Base-by-base conservation (phyloP, 768 basidiomycete genomes). In the Kondoa subrosea region DNA sequence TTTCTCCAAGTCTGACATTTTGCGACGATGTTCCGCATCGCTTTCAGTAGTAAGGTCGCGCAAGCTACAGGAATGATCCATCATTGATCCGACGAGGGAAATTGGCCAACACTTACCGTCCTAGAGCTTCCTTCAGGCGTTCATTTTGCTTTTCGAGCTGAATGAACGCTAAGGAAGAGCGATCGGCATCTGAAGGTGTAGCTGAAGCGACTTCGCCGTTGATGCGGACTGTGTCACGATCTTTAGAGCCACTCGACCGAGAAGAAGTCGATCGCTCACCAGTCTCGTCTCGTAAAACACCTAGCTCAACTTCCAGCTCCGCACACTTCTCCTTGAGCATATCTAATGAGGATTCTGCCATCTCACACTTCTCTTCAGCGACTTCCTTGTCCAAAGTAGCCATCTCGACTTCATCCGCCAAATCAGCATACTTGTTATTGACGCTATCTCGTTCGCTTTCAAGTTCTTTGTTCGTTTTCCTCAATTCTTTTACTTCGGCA, bases 91-190 rank as follows among this genome's bases (percentile, higher is more conserved):
- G 12, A n/a, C n/a, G n/a, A n/a, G n/a, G n/a, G n/a, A n/a, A n/a
- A n/a, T n/a, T n/a, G n/a, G n/a, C 3, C n/a, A 40, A 15, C 0
- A 74, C 82, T 34, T 57, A 90, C 87, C 85, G 82, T 66, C 93
- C 81, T 12, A 97, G 81, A 15, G 95, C 95, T 74, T 97, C 95
- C 77, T 95, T 96, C 66, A 99, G 78, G 17, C 95, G 80, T 74
- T 91, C 90, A 70, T 97, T 99, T 75, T 97, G 93, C 76, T 89
- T 95, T 79, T 96, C 92, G 0, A 99, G 84, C 75, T 96, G 93
- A 21, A 81, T 87, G 69, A 77, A 80, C 1, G 79, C 80, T 63
- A 81, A 64, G 1, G 77, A 77, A 81, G 76, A 85, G 84, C 31
- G 83, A 83, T 59, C 60, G 26, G 32, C 32, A 31, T 64, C 65